A percentile compares a stretch with the other conserved stretches of the same genome.
These are phyloP conservation scores for Astrothelium subdiscretum DNA, from an alignment of 495 filamentous ascomycete genomes.

Conservation along the genomic window DNA sequence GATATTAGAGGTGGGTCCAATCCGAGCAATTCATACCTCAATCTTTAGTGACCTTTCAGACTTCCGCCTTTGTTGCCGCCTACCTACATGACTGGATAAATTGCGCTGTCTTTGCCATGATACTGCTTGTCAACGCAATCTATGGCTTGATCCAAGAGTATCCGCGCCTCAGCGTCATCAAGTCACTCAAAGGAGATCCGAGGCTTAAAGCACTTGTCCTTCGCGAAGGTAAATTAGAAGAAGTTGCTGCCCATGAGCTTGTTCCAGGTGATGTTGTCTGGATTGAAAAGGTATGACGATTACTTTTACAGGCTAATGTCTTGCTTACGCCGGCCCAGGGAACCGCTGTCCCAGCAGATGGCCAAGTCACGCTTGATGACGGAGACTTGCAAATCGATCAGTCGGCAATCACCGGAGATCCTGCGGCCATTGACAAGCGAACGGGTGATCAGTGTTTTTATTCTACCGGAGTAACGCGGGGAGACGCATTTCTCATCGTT, in stretches of 20 bases:
- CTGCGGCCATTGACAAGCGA: slow-evolving; percentile 66
- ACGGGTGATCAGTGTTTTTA: slow-evolving; percentile 61
- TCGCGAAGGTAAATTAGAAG: slow-evolving; percentile 56
- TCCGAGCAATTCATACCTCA: neutral
- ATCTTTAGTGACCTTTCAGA: slow-evolving; percentile 57
- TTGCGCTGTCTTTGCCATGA: slow-evolving; percentile 71
- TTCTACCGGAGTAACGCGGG: slow-evolving; percentile 67
- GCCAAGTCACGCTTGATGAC: slow-evolving; percentile 65
- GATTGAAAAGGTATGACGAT: slow-evolving; percentile 50
- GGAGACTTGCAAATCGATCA: slow-evolving; percentile 57
- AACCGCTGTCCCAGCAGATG: slow-evolving; percentile 60
- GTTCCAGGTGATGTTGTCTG: slow-evolving; percentile 73
- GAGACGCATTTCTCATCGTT: slow-evolving; percentile 58
- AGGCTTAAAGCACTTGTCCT: slow-evolving; percentile 66
- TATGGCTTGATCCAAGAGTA: slow-evolving; percentile 82
- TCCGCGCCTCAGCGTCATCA: slow-evolving; percentile 73
- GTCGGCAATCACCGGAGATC: slow-evolving; percentile 68
- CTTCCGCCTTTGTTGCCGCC: slow-evolving; percentile 65
- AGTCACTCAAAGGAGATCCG: slow-evolving; percentile 65
- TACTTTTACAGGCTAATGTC: neutral
- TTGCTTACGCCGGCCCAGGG: slow-evolving; percentile 36
- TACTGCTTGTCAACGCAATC: slow-evolving; percentile 60
- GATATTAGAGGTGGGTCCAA: slow-evolving; percentile 15
- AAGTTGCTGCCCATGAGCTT: slow-evolving; percentile 65
- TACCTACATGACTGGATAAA: slow-evolving; percentile 74